Base-by-base conservation (phyloP, 1,284 basidiomycete species). In the Ganoderma lingzhi region DNA sequence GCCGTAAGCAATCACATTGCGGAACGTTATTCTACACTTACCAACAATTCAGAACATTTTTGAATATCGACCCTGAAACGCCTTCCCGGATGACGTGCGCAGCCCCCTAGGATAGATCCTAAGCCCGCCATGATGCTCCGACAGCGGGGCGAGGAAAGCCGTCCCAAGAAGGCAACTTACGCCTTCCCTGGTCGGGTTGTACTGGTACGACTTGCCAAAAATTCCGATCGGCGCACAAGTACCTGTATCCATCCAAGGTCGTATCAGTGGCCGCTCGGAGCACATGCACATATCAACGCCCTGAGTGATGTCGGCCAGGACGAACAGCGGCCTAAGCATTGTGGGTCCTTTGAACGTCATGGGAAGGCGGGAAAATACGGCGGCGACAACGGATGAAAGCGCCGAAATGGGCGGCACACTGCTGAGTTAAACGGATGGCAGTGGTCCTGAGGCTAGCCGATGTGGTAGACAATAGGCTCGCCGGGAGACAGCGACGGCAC, bases 91-190 rank as follows among this genome's bases (percentile, higher is more conserved):
- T 58, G 56, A 58, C 56, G 35, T 58, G 56, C 56, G 56, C 56
- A 58, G 56, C 56, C 56, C 32, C 56, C 32, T 35, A 55, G 53
- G 53, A 55, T 28, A 55, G 32, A 35, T 58, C 56, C 56, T 58
- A 58, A 58, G 56, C 17, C 56, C 32, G 56, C 35, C 56, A 58
- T 32, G 12, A 58, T 15, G 56, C 56, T 37, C 56, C 56, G 56
- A 23, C 56, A 32, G 32, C 35, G 56, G 30, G 9, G 56, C 35
- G 32, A 35, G 32, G 37, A 19, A n/a, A 17, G 56, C 8, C 19
- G 17, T 58, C 56, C 56, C 9, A 58, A 58, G 56, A 58, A 58
- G 56, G 56, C 56, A 58, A 58, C 56, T 58, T 58, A 55, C 53
- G 53, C 53, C 53, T 14, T 17, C 14, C 56, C n/a, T 32, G 53